Base-by-base conservation (phyloP, 441 rosid genomes). In the Codiaeum variegatum region DNA sequence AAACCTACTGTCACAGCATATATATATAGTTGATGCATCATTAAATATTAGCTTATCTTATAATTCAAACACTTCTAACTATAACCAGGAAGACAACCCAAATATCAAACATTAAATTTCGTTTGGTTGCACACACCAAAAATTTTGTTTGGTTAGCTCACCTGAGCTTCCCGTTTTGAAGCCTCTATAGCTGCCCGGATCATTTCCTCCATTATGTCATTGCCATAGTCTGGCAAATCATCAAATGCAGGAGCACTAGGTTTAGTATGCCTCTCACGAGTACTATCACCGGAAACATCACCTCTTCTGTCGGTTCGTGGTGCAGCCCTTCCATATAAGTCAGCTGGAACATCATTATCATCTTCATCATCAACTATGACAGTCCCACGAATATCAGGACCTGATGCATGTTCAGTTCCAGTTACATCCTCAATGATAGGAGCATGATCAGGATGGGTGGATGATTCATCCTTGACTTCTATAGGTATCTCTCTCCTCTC, bases 191-290 rank as follows among this genome's bases (percentile, higher is more conserved):
- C 99, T 83, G 97, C 99, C 71, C 78, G 83, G 77, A 95, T 74
- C 99, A 95, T 95, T 81, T 95, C 94, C 86, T 95, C 99, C 85
- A 93, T 98, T 61, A 93, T 88, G 72, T 94, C 97, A 87, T 86
- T 84, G 80, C 79, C 65, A 78, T 78, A 66, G 72, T 88, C 94
- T 38, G 85, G 87, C 74, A 79, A 70, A 76, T 78, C 75, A 79
- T 83, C 84, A 74, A 80, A 76, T 58, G 65, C 79, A 59, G 97
- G 85, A 78, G 81, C 93, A 49, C 76, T 77, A 18, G 87, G 88
- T 73, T 72, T 76, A 54, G 63, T 68, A n/a, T 83, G 86, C 69
- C 75, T 75, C 40, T 67, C 73, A 15, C 4, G 67, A 76, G 81
- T 70, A 74, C 68, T 73, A 64, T 44, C 77, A 54, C 68, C 56